These are phyloP conservation scores for Geosmithia flava DNA, from an alignment of 2,329 filamentous ascomycete species.

Conservation along the genomic window DNA sequence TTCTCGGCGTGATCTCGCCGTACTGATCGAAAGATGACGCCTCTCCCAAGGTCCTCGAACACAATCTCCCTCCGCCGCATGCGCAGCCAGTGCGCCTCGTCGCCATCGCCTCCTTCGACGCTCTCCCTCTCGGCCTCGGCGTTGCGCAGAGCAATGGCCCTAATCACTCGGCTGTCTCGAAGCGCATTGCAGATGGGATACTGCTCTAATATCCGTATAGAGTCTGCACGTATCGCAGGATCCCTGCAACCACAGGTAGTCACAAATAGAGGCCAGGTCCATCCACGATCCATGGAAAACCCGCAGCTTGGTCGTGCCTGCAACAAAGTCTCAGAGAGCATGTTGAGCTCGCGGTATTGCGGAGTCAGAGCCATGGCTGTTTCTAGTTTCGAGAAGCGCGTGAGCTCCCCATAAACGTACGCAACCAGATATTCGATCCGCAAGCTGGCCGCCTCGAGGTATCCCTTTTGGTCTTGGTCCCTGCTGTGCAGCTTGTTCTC, in stretches of 20 bases:
- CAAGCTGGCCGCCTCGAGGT: slow-evolving; percentile 24
- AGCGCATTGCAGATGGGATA: slow-evolving; percentile 30
- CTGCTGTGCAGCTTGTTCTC: slow-evolving; percentile 11
- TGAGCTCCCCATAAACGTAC: slow-evolving; percentile 23
- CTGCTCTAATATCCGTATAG: slow-evolving; percentile 23
- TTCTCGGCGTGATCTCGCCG: slow-evolving; percentile 16
- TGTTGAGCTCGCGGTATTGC: slow-evolving; percentile 27
- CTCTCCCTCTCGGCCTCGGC: slow-evolving; percentile 19
- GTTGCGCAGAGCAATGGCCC: slow-evolving; percentile 25
- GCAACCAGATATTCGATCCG: slow-evolving; percentile 29
- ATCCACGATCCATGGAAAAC: slow-evolving; percentile 32
- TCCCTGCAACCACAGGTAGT: slow-evolving; percentile 27
- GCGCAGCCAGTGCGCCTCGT: slow-evolving; percentile 24
- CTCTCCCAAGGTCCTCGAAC: slow-evolving; percentile 23
- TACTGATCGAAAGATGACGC: slow-evolving; percentile 22
- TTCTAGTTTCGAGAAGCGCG: slow-evolving; percentile 22
- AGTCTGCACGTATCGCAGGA: slow-evolving; percentile 21
- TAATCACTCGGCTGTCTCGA: slow-evolving; percentile 26
- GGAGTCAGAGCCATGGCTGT: slow-evolving; percentile 24
- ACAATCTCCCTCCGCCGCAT: slow-evolving; percentile 22
- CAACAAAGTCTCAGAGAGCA: slow-evolving; percentile 23
- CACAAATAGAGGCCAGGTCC: slow-evolving; percentile 30
- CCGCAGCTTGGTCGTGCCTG: slow-evolving; percentile 19
- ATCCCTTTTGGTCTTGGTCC: slow-evolving; percentile 9
- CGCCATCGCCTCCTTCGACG: slow-evolving; percentile 14